These are phyloP conservation scores for Takashimella koratensis DNA, from an alignment of 1,284 basidiomycete species.

Conservation along the genomic window DNA sequence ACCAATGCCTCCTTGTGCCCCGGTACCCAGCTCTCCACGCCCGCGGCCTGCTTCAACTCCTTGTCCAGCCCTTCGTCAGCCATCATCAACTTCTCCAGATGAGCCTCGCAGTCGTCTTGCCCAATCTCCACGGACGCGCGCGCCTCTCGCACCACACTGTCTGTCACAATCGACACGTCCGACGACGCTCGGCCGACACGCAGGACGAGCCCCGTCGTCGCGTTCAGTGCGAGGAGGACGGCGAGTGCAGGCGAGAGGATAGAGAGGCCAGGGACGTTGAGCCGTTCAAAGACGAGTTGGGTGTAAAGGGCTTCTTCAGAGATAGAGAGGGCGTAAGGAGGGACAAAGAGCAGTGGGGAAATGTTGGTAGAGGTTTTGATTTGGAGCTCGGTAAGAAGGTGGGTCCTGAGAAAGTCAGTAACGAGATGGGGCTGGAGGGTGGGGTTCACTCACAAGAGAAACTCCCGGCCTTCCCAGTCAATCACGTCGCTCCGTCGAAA, in stretches of 20 bases:
- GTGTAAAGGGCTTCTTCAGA: constrained; percentile 73
- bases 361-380: constrained; percentile 77
- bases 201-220: constrained; percentile 73
- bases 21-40: constrained; percentile 42
- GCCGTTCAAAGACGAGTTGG: constrained; percentile 90
- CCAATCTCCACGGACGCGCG: constrained; percentile 65
- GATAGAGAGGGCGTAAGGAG: constrained; percentile 57
- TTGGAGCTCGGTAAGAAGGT: constrained; percentile 71
- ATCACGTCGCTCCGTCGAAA: constrained; percentile 69
- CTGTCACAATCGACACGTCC: constrained; percentile 68
- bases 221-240: constrained; percentile 76
- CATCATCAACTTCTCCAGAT: constrained; percentile 68
- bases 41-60: constrained; percentile 56
- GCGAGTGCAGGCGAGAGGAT: constrained; percentile 81
- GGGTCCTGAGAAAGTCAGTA: constrained; percentile 60
- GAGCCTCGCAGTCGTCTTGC: constrained; percentile 66
- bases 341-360: constrained; percentile 41
- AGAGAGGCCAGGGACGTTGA: constrained; percentile 83
- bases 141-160: constrained; percentile 65
- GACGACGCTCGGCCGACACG: constrained; percentile 74
- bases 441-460: constrained; percentile 66
- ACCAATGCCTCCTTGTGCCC: constrained; percentile 33
- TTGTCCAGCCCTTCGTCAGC: constrained; percentile 60
- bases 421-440: not conserved
- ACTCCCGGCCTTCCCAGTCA: constrained; percentile 89